Evolutionary conservation across 2,329 filamentous ascomycete genomes (phyloP).

Genomic region (Aciculosporium take): DNA sequence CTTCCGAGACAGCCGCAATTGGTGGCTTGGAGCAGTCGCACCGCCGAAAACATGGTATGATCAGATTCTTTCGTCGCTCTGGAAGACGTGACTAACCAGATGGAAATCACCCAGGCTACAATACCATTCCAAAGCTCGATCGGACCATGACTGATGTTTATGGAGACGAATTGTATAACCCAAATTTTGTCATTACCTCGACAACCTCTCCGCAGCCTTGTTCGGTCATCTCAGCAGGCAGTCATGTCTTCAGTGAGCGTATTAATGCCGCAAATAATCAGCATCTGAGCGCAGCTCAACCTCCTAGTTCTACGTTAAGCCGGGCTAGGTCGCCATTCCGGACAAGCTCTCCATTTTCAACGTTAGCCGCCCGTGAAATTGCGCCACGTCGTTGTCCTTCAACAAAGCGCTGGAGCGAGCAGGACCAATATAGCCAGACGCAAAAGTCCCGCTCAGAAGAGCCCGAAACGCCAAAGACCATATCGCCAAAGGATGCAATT

Average conservation of each 20-base stretch:
- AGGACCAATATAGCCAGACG: constrained; percentile 33
- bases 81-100: constrained; percentile 15
- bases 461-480: constrained; percentile 56
- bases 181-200: constrained; percentile 45
- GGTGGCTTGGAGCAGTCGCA: constrained; percentile 34
- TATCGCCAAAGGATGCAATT: constrained; percentile 85
- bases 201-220: constrained; percentile 35
- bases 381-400: constrained; percentile 27
- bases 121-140: constrained; percentile 58
- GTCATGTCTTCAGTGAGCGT: constrained; percentile 57
- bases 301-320: constrained; percentile 31
- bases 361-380: constrained; percentile 23
- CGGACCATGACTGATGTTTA: constrained; percentile 78
- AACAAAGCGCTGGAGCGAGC: constrained; percentile 45
- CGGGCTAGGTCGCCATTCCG: constrained; percentile 73
- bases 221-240: constrained; percentile 31
- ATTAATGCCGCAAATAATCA: constrained; percentile 67
- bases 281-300: constrained; percentile 46
- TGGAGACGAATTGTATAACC: constrained; percentile 72
- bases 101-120: constrained; percentile 29
- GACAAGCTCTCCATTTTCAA: constrained; percentile 46
- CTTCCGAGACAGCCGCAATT: constrained; percentile 40
- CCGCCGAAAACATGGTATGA: constrained; percentile 41
- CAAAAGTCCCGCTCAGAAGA: constrained; percentile 24
- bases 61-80: not conserved